A percentile compares a stretch with the other conserved stretches of the same genome.
These are phyloP conservation scores for Daedaleopsis sinensis DNA, from an alignment of 768 basidiomycete species.

Conservation along the genomic window DNA sequence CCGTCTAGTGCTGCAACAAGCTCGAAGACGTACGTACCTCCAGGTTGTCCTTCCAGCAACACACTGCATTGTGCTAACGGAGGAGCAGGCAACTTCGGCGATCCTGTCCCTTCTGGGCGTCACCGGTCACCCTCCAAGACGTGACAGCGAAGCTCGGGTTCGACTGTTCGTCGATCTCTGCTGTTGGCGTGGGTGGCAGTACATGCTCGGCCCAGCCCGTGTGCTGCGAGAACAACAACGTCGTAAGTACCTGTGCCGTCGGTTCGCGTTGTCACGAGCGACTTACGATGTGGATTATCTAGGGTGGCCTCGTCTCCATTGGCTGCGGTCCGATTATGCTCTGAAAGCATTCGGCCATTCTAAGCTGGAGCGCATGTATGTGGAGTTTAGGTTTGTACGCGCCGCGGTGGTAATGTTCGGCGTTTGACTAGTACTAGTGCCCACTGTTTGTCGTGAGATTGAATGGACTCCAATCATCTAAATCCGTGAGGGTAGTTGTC, in stretches of 20 bases:
- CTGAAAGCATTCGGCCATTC: too few relatives aligned
- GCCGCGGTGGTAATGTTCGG: too few relatives aligned
- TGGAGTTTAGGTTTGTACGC: too few relatives aligned
- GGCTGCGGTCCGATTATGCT: conserved; percentile 10
- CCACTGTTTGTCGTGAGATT: too few relatives aligned
- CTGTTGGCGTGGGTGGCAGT: conserved; percentile 9
- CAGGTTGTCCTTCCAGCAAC: background rate
- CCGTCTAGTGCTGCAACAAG: conserved; percentile 35
- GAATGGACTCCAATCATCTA: too few relatives aligned
- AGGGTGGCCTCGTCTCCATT: conserved; percentile 25
- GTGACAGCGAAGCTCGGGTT: conserved; percentile 23
- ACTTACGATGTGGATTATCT: background rate
- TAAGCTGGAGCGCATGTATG: too few relatives aligned
- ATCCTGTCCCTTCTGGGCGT: conserved; percentile 15
- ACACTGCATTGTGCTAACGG: background rate
- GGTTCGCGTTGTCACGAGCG: background rate
- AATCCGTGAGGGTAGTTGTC: too few relatives aligned
- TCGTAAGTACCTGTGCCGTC: conserved; percentile 18
- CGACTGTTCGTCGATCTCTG: conserved; percentile 14
- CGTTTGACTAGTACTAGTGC: too few relatives aligned
- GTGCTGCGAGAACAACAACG: conserved; percentile 32
- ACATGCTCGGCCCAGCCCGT: conserved; percentile 23
- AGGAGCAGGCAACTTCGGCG: conserved; percentile 2
- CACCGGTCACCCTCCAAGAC: conserved; percentile 4
- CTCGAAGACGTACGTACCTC: conserved; percentile 19